Conservation (phyloP, 352 stramenopile genomes). For the Globisporangium nunn region DNA sequence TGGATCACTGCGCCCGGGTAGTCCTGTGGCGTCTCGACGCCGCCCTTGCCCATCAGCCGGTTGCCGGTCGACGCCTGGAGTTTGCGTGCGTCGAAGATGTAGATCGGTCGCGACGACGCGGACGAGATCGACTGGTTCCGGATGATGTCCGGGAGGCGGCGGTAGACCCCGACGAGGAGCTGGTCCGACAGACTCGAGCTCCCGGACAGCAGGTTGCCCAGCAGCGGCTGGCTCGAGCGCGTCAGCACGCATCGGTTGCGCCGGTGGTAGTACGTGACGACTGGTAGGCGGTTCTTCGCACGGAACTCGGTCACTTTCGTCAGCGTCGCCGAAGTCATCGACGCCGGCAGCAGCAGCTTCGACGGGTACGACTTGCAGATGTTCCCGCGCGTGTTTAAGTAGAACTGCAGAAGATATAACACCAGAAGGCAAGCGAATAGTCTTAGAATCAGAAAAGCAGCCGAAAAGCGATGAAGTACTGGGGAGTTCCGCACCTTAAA, state of each 20-base stretch:
- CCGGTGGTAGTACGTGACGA: constrained; percentile 82
- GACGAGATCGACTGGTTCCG: constrained; percentile 60
- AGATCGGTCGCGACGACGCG: constrained; percentile 58
- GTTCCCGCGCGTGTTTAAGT: constrained; percentile 71
- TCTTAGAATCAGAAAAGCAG: too few relatives aligned
- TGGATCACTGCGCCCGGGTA: constrained; percentile 72
- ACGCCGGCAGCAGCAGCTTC: constrained; percentile 67
- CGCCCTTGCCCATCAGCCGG: constrained; percentile 87
- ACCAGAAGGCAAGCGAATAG: background rate
- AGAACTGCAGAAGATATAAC: constrained; percentile 30
- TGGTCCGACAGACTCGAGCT: constrained; percentile 75
- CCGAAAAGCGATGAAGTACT: too few relatives aligned
- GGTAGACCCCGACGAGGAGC: constrained; percentile 60
- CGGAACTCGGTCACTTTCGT: constrained; percentile 75
- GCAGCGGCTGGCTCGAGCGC: constrained; percentile 75
- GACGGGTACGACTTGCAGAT: constrained; percentile 82
- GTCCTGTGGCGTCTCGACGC: constrained; percentile 81
- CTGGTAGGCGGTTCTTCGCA: constrained; percentile 78
- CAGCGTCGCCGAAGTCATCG: constrained; percentile 59
- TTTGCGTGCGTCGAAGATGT: constrained; percentile 89
- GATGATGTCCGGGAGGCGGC: constrained; percentile 77
- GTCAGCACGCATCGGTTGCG: constrained; percentile 73
- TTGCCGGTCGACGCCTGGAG: constrained; percentile 88
- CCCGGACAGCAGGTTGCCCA: constrained; percentile 66
- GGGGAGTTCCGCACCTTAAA: constrained; percentile 34